Base-by-base conservation (phyloP, 2,329 filamentous ascomycete species). In the Colletotrichum eremochloae region DNA sequence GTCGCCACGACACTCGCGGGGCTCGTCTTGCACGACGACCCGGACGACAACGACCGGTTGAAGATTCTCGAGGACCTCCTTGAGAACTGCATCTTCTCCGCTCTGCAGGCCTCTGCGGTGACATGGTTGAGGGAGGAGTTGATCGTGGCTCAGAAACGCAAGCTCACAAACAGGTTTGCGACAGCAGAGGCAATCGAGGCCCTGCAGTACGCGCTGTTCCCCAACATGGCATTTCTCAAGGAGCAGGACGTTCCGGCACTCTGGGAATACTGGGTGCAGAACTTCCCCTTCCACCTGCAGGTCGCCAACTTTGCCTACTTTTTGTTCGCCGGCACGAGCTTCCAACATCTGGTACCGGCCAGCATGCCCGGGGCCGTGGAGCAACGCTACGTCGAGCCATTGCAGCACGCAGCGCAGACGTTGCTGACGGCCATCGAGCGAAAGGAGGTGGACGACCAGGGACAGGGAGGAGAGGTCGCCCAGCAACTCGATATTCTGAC, bases 91-190 rank as follows among this genome's bases (percentile, higher is more conserved):
- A 86, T 89, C 75, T 92, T 90, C 75, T 85, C 89, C 2, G 84
- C 87, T 0, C 83, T 92, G 48, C 91, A 91, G 78, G 90, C 88
- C 11, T 89, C 88, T 53, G 90, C 90, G 0, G 85, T 92, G 5
- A 85, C 85, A 5, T 92, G 90, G 90, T 80, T 92, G 44, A 87
- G 89, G 66, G 90, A 92, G 75, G 90, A 92, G 77, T 81, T 92
- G 20, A 83, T 91, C 11, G 79, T 83, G 5, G 86, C 87, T 3
- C 80, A 76, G 36, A 79, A 79, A 52, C 68, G 79, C 38, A 81
- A 79, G 15, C 63, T 64, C 24, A 75, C 74, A 2, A 77, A 77
- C 48, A 73, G 77, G 40, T 92, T 92, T 77, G 80, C 85, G 14
- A 85, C 83, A 5, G 81, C 87, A 0, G 87, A 89, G 20, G 88